Evolutionary conservation across 352 stramenopile species (phyloP).

Genomic region (Pythium periplocum): DNA sequence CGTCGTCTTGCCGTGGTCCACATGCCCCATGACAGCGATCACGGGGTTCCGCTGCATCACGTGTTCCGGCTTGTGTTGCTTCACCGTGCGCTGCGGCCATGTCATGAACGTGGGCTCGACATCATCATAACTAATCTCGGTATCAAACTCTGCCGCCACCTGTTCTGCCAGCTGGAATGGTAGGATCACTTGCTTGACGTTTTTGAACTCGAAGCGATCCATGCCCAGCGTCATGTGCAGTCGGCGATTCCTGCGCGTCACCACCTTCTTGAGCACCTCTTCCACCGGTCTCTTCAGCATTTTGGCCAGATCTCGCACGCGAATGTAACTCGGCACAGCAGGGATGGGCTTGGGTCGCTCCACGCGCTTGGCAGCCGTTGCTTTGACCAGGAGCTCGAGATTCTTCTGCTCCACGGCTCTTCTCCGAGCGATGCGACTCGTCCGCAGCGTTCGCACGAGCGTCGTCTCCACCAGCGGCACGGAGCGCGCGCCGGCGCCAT

Average conservation of each 20-base stretch:
- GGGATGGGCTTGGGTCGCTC: background rate
- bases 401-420: constrained; percentile 11
- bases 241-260: constrained; percentile 46
- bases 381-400: background rate
- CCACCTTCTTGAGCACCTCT: constrained; percentile 63
- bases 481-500: background rate
- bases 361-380: too few species aligned
- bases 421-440: constrained; percentile 5
- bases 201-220: constrained; percentile 60
- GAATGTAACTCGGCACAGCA: constrained; percentile 47
- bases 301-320: constrained; percentile 73
- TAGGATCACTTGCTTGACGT: constrained; percentile 70
- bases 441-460: constrained; percentile 15
- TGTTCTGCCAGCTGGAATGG: constrained; percentile 56
- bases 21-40: constrained; percentile 99
- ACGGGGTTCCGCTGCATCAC: constrained; percentile 88
- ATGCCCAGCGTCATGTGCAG: constrained; percentile 46
- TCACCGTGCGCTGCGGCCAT: constrained; percentile 12
- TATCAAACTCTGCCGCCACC: constrained; percentile 39
- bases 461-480: background rate
- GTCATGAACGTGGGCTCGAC: constrained; percentile 46
- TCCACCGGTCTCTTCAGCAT: constrained; percentile 55
- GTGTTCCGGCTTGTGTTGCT: constrained; percentile 16
- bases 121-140: constrained; percentile 48
- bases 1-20: constrained; percentile 99